A percentile compares a stretch with the other conserved stretches of the same genome.
Conservation (phyloP, 305 asterid species). For the Ruellia speciosa region DNA sequence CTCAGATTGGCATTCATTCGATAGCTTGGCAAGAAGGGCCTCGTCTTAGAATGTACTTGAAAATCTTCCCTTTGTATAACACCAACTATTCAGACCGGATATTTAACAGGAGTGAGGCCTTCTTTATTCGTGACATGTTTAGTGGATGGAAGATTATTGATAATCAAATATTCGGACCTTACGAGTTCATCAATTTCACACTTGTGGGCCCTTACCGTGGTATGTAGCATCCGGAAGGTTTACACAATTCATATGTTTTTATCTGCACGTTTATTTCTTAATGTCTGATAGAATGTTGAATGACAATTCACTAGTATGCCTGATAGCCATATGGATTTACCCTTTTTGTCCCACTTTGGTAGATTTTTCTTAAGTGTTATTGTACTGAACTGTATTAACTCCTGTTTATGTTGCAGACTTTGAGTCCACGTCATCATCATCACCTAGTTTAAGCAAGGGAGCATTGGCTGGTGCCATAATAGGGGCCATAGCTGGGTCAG, state of each 20-base stretch:
- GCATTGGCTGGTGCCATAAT: slow-evolving; percentile 72
- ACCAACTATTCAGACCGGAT: slow-evolving; percentile 22
- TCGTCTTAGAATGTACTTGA: slow-evolving; percentile 68
- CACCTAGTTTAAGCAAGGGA: slow-evolving; percentile 75
- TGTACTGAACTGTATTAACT: slow-evolving; percentile 1
- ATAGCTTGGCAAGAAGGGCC: slow-evolving; percentile 70
- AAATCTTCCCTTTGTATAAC: slow-evolving; percentile 52
- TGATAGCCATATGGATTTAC: too few relatives aligned
- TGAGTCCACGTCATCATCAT: slow-evolving; percentile 11
- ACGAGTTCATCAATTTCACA: slow-evolving; percentile 85
- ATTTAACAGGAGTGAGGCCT: slow-evolving; percentile 62
- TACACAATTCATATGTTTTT: neutral
- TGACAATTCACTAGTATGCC: too few relatives aligned
- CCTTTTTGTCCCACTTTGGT: too few relatives aligned
- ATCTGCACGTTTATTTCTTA: too few relatives aligned
- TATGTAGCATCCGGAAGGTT: slow-evolving; percentile 23
- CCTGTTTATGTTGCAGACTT: slow-evolving; percentile 44
- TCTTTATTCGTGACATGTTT: slow-evolving; percentile 51
- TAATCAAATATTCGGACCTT: slow-evolving; percentile 71
- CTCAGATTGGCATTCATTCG: slow-evolving; percentile 56
- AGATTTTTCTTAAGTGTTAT: neutral
- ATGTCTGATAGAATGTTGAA: too few relatives aligned
- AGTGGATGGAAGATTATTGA: slow-evolving; percentile 82
- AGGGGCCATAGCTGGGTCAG: slow-evolving; percentile 79
- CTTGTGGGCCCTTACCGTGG: slow-evolving; percentile 61